Conservation (phyloP, 2,329 filamentous ascomycete genomes). For the Gnomoniopsis sp. region DNA sequence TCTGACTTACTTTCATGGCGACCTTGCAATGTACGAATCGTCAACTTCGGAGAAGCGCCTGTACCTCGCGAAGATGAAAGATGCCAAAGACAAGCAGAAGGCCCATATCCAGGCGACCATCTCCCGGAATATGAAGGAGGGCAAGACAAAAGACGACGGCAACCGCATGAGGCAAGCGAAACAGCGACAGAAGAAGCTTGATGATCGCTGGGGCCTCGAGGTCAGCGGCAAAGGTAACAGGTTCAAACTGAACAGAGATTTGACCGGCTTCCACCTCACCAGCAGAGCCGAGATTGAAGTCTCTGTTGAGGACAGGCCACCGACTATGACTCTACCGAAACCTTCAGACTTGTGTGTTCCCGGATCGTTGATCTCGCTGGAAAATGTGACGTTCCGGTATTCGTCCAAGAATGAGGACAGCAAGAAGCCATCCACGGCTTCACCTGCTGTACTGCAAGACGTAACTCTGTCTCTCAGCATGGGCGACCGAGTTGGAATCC, state of each 20-base stretch:
- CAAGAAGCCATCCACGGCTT: conserved; percentile 25
- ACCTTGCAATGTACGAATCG: conserved; percentile 67
- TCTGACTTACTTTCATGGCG: conserved; percentile 72
- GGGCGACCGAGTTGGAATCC: conserved; percentile 70
- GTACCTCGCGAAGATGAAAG: conserved; percentile 71
- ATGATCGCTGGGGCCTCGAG: conserved; percentile 75
- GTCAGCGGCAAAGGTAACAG: conserved; percentile 67
- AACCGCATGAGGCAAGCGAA: conserved; percentile 86
- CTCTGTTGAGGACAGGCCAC: conserved; percentile 57
- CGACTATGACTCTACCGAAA: conserved; percentile 56
- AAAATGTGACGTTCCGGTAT: conserved; percentile 67
- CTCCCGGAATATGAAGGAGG: conserved; percentile 68
- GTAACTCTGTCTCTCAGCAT: conserved; percentile 67
- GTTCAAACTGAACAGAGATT: conserved; percentile 75
- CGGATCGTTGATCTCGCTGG: conserved; percentile 68
- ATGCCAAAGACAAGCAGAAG: conserved; percentile 76
- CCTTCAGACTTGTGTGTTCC: conserved; percentile 72
- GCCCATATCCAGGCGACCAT: conserved; percentile 80
- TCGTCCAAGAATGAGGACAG: conserved; percentile 20
- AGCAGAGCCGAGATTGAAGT: conserved; percentile 68
- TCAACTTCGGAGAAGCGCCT: conserved; percentile 65
- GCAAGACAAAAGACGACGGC: conserved; percentile 74
- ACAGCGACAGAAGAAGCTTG: conserved; percentile 78
- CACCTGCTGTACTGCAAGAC: conserved; percentile 53
- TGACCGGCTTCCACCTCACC: conserved; percentile 57